phyloP scores from a whole-genome alignment of 2,329 filamentous ascomycete species.

The Torrubiella hemipterigena region DNA sequence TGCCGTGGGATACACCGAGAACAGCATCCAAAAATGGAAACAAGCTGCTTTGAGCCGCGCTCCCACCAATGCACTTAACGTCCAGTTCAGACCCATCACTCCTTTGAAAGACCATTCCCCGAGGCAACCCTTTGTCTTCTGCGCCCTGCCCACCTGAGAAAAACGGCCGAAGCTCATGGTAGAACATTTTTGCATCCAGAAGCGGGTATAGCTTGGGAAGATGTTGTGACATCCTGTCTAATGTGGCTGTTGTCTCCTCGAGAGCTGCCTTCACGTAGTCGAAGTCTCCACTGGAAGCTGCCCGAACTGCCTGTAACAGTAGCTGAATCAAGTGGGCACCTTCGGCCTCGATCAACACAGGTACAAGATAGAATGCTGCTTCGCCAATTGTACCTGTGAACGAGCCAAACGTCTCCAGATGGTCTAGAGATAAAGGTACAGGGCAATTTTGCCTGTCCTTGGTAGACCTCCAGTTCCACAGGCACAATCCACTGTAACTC shows the following conservation, averaged over 20 bases:
- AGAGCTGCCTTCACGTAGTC: conserved; percentile 4
- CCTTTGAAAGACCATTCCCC: conserved; percentile 8
- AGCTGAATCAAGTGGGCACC: conserved; percentile 7
- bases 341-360: conserved; percentile 10
- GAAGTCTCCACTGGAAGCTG: conserved; percentile 1
- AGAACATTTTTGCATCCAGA: conserved; percentile 9
- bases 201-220: conserved; percentile 7
- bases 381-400: conserved; percentile 9
- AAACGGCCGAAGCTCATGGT: conserved; percentile 8
- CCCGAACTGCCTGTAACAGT: conserved; percentile 6
- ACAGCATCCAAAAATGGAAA: conserved; percentile 10
- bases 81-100: conserved; percentile 7
- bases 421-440: conserved; percentile 5
- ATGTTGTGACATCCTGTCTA: conserved; percentile 7
- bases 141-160: conserved; percentile 6
- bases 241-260: conserved; percentile 1
- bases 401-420: conserved; percentile 6
- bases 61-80: conserved; percentile 8
- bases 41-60: conserved; percentile 11
- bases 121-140: conserved; percentile 7
- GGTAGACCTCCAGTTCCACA: conserved; percentile 10
- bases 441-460: neutral
- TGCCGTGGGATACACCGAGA: conserved; percentile 7
- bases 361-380: conserved; percentile 10
- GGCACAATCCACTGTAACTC: conserved; percentile 9